Conservation (phyloP, 164 flowering plant species). For the Akebia trifoliata region DNA sequence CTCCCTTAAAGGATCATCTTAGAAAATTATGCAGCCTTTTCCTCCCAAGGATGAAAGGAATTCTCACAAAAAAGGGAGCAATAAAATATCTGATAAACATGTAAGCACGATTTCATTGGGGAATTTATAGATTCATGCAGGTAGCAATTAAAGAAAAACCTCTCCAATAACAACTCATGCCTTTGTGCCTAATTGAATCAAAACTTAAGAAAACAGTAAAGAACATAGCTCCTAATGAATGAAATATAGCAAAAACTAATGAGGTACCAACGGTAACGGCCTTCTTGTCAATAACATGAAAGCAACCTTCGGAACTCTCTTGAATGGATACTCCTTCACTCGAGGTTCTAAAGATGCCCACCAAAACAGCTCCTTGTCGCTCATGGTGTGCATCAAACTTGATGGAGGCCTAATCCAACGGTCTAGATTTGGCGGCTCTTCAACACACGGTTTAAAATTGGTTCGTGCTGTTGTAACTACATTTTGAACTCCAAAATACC, state of each 20-base stretch:
- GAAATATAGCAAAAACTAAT: conserved; percentile 18
- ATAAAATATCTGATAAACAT: too few species aligned
- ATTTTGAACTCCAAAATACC: conserved; percentile 29
- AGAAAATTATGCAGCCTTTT: too few species aligned
- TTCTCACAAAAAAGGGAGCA: too few species aligned
- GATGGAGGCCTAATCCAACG: conserved; percentile 61
- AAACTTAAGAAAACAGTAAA: neutral
- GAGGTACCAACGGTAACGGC: conserved; percentile 78
- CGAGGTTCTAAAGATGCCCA: conserved; percentile 59
- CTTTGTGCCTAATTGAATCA: neutral
- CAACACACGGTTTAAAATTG: conserved; percentile 32
- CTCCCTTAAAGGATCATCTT: too few species aligned
- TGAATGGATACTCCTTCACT: too few species aligned
- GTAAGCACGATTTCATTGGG: too few species aligned
- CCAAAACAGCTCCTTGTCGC: conserved; percentile 75
- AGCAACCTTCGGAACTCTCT: too few species aligned
- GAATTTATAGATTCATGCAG: neutral
- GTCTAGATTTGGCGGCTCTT: conserved; percentile 34
- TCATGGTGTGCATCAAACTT: conserved; percentile 62
- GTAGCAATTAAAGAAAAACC: neutral
- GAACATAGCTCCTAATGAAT: neutral
- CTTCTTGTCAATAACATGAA: conserved; percentile 89
- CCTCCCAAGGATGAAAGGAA: too few species aligned
- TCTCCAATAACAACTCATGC: neutral
- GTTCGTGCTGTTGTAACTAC: conserved; percentile 21